Evolutionary conservation across 352 stramenopile species (phyloP).

Genomic region (Globisporangium camurandrum): DNA sequence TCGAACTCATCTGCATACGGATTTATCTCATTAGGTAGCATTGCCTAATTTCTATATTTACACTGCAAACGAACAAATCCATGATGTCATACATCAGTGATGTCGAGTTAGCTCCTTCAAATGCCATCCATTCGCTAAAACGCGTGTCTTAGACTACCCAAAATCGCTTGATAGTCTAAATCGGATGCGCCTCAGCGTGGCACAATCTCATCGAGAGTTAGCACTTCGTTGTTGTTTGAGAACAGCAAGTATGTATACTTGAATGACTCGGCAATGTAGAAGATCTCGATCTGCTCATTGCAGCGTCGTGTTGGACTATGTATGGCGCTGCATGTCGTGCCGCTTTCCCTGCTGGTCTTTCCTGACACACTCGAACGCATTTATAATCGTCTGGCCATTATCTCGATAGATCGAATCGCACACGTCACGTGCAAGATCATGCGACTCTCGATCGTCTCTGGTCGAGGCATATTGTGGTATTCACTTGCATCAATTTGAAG

Average conservation of each 20-base stretch:
- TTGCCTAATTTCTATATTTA: too few species aligned
- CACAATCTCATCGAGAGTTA: slow-evolving; percentile 67
- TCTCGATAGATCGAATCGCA: slow-evolving; percentile 74
- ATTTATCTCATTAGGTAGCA: too few species aligned
- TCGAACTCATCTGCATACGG: too few species aligned
- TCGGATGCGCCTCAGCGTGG: slow-evolving; percentile 78
- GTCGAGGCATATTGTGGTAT: slow-evolving; percentile 65
- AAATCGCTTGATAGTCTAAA: slow-evolving; percentile 27
- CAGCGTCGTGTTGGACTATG: slow-evolving; percentile 15
- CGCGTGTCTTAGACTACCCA: background rate
- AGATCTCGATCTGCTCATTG: slow-evolving; percentile 64
- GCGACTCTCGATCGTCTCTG: slow-evolving; percentile 85
- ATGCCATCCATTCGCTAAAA: background rate
- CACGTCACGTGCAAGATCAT: slow-evolving; percentile 84
- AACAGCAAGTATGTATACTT: slow-evolving; percentile 91
- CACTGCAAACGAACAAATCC: too few species aligned
- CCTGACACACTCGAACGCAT: slow-evolving; percentile 57
- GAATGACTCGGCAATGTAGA: slow-evolving; percentile 87
- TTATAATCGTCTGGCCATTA: slow-evolving; percentile 71
- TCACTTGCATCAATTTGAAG: slow-evolving; percentile 7
- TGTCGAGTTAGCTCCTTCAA: background rate
- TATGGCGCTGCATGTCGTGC: slow-evolving; percentile 46
- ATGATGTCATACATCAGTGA: background rate
- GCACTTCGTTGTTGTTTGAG: slow-evolving; percentile 49
- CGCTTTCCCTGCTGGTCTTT: slow-evolving; percentile 56